Base-by-base conservation (phyloP, 805 yeast genomes). In the Kodamaea restingae region DNA sequence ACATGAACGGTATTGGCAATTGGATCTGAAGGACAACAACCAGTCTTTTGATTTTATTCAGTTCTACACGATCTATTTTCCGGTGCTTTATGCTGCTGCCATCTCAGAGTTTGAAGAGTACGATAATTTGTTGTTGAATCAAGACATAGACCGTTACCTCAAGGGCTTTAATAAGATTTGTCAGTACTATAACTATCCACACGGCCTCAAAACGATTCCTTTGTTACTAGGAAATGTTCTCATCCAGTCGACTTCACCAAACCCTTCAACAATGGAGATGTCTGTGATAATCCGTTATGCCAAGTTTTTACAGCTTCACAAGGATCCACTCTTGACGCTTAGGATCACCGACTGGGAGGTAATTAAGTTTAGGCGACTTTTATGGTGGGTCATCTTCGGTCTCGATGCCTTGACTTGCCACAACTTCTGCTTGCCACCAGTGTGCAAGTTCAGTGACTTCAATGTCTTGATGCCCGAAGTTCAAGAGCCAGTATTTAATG, bases 351-450 rank as follows among this genome's bases (percentile, higher is more conserved):
- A 76, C 44, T 60, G 66, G 52, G 69, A 67, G 38, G 62, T 70
- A 15, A 69, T 79, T 5, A 78, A 76, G 43, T 63, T 70, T 35
- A 63, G 81, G 54, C 64, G 84, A 51, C 52, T 77, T 38, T 52
- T 80, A n/a, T 80, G 84, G 84, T 80, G 84, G 84, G 79, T 77
- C 27, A 74, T 80, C 6, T 77, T 78, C 44, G 75, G 76, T 18
- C 56, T 80, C 43, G 86, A 80, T 52, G 70, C 76, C 3, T 63
- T 75, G 43, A 73, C 79, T 7, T 70, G 81, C 27, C 70, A 76
- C 42, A 76, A 78, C 45, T 73, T 73, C 35, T 70, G 78, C 51
- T 54, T 75, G 22, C 71, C 78, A 0, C 84, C 84, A 1, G 65
- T 75, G 24, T 74, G 80, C 42, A 60, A 63, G 41, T 56, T 64